A percentile compares a stretch with the other conserved stretches of the same genome.
These are phyloP conservation scores for Piper longum DNA, from an alignment of 164 flowering plant genomes.

Conservation along the genomic window DNA sequence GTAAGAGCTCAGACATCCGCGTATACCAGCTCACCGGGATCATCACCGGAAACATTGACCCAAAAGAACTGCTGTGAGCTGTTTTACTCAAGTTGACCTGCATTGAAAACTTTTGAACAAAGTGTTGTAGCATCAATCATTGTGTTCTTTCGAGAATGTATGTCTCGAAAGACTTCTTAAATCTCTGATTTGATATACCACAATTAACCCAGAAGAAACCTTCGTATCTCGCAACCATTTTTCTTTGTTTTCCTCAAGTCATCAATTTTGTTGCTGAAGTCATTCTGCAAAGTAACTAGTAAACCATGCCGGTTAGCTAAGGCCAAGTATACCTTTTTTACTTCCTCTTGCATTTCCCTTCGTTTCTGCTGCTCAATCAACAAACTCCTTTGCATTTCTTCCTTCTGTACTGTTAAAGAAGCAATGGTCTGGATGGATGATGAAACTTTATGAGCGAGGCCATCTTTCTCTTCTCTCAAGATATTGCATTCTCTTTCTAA, in stretches of 20 bases:
- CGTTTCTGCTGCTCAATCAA: constrained; percentile 36
- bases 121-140: no score
- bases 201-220: no score
- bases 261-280: constrained; percentile 46
- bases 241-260: constrained; percentile 10
- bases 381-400: constrained; percentile 34
- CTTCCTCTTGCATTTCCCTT: constrained; percentile 46
- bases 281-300: constrained; percentile 36
- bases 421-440: constrained; percentile 32
- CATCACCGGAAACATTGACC: no score
- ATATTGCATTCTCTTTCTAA: constrained; percentile 48
- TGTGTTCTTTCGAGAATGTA: no score
- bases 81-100: no score
- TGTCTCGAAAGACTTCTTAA: no score
- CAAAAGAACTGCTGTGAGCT: no score
- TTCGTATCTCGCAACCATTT: no score
- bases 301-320: constrained; percentile 48
- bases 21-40: no score
- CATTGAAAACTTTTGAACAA: no score
- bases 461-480: constrained; percentile 49
- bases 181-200: no score
- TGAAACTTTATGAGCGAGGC: constrained; percentile 27
- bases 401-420: constrained; percentile 31
- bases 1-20: no score
- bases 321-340: constrained; percentile 42